Base-by-base conservation (phyloP, 1,139 yeast genomes). In the Suhomyces bokatorum region DNA sequence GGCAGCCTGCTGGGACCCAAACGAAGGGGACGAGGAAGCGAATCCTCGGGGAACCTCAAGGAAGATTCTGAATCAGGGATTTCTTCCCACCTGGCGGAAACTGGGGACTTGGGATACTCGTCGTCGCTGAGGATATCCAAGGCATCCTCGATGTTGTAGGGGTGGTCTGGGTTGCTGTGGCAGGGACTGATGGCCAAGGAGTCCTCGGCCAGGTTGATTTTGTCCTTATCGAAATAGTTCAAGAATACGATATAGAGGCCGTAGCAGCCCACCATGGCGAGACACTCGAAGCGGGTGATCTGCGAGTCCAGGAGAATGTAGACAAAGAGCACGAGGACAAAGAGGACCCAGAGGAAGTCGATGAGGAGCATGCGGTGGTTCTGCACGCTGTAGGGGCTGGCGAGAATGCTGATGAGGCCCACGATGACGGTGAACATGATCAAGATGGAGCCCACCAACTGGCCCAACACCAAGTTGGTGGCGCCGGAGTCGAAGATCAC, bases 291-390 rank as follows among this genome's bases (percentile, higher is more conserved):
- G 4, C 67, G 43, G 26, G 78, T 75, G 30, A 82, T 67, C 45
- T 66, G 64, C 7, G 81, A 81, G 60, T 82, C 87, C 4, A 68
- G 61, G 12, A 82, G 53, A 40, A 81, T 74, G 43, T 60, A 60
- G 43, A 74, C 61, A 33, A 80, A 69, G 3, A 77, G 45, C 1
- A 64, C 40, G 6, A 80, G 61, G 14, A 77, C 62, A 22, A 44
- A 42, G 13, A 68, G 53, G 5, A 72, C 65, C 66, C 73, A 70
- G 3, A 57, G 44, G 43, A 70, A 59, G 45, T 71, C 75, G 20
- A 62, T 47, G 14, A 67, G 40, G n/a, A 70, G 43, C 14, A 54
- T 47, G 29, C 54, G 56, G 30, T 57, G 55, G 32, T 59, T 53
- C 7, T 39, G 45, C 2, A 68, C 57, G 20, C 49, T 47, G 39